These are phyloP conservation scores for Setaria italica DNA, from an alignment of 202 grass and related monocot species.

Conservation along the genomic window DNA sequence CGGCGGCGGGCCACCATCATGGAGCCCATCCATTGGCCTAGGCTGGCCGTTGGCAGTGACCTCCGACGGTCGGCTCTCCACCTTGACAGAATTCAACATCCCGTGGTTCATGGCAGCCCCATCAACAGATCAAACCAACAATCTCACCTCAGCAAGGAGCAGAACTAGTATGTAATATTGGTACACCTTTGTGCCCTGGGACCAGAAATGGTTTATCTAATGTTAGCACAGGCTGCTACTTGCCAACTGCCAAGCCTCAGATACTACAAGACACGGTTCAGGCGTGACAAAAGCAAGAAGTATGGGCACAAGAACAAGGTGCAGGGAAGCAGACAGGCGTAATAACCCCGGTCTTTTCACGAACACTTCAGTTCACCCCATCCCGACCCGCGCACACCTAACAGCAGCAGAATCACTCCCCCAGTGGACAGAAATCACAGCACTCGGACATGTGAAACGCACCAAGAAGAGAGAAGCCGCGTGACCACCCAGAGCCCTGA, in stretches of 20 bases:
- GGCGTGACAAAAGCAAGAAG: constrained; percentile 35
- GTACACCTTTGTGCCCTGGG: constrained; percentile 4
- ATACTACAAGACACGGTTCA: constrained; percentile 5
- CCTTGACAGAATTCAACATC: constrained; percentile 66
- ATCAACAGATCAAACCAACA: neutral
- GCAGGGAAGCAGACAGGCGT: constrained; percentile 15
- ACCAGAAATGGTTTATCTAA: constrained; percentile 18
- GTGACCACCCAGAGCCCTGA: constrained; percentile 25
- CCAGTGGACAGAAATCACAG: neutral
- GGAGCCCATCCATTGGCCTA: constrained; percentile 69
- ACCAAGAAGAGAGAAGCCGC: neutral
- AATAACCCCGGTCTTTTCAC: neutral
- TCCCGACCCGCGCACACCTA: constrained; percentile 14
- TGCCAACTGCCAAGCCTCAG: constrained; percentile 26
- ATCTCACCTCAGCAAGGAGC: constrained; percentile 1
- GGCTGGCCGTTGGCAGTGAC: constrained; percentile 41
- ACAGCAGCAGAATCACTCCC: constrained; percentile 18
- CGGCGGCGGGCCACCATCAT: constrained; percentile 66
- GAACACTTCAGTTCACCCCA: constrained; percentile 45
- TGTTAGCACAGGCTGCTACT: neutral
- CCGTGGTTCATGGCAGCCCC: constrained; percentile 50
- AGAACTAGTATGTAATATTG: constrained; percentile 20
- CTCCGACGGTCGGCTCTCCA: constrained; percentile 37
- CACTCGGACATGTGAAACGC: constrained; percentile 12
- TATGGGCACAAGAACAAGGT: constrained; percentile 26